phyloP scores from a whole-genome alignment of 306 rosid species.

The Parietaria judaica region DNA sequence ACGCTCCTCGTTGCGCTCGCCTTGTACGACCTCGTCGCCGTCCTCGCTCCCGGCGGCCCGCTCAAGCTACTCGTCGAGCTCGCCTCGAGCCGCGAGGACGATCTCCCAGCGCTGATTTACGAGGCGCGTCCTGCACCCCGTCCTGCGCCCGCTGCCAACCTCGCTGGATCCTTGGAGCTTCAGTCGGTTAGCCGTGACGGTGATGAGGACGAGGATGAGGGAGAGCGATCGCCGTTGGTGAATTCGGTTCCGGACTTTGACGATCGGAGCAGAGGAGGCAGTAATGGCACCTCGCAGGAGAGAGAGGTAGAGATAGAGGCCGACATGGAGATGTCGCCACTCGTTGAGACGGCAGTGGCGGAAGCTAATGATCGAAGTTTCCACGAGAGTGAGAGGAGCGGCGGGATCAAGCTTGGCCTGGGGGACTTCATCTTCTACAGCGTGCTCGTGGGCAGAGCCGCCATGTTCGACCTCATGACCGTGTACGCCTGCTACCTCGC shows the following conservation, averaged over 20 bases:
- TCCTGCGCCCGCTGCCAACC: constrained; percentile 50
- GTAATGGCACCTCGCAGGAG: no score
- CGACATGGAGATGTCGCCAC: constrained; percentile 60
- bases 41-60: constrained; percentile 91
- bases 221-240: constrained; percentile 47
- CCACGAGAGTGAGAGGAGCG: constrained; percentile 16
- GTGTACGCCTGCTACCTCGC: constrained; percentile 97
- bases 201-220: constrained; percentile 15
- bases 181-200: constrained; percentile 32
- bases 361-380: constrained; percentile 22
- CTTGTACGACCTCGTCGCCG: constrained; percentile 76
- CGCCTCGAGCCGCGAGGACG: constrained; percentile 79
- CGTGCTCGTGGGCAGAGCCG: constrained; percentile 95
- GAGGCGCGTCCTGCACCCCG: constrained; percentile 91
- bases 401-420: constrained; percentile 88
- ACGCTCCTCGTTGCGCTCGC: constrained; percentile 69
- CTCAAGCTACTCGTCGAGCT: constrained; percentile 77
- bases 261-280: background rate
- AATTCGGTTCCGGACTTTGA: constrained; percentile 6
- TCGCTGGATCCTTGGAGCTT: constrained; percentile 65
- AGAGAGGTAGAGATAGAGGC: constrained; percentile 12
- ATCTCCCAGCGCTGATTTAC: constrained; percentile 79
- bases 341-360: constrained; percentile 37
- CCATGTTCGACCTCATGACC: constrained; percentile 96
- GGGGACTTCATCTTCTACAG: constrained; percentile 93